A percentile compares a stretch with the other conserved stretches of the same genome.
phyloP scores from a whole-genome alignment of 2,329 filamentous ascomycete genomes.

The Grosmannia penicillata region DNA sequence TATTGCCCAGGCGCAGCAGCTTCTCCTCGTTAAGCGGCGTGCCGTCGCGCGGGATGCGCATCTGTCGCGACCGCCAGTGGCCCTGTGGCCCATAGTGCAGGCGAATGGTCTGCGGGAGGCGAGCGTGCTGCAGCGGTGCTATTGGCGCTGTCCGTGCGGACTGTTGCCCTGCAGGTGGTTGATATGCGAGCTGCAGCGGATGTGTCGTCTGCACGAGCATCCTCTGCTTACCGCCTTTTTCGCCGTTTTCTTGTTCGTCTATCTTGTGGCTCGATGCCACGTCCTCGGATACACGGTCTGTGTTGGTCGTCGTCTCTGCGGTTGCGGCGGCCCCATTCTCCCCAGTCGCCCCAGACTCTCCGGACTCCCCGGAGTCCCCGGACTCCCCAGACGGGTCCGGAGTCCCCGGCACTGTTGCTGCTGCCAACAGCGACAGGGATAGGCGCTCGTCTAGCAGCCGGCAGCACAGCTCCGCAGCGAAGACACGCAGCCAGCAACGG shows the following conservation, averaged over 20 bases:
- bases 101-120: constrained; percentile 73
- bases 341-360: too few species aligned
- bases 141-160: neutral
- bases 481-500: constrained; percentile 76
- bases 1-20: constrained; percentile 63
- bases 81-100: constrained; percentile 60
- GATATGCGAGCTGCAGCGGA: too few species aligned
- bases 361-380: neutral
- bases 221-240: neutral
- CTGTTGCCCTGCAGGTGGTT: neutral
- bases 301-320: neutral
- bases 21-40: constrained; percentile 50
- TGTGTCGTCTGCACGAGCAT: too few species aligned
- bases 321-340: neutral
- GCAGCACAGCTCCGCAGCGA: constrained; percentile 79
- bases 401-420: neutral
- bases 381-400: too few species aligned
- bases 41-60: constrained; percentile 62
- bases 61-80: constrained; percentile 48
- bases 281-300: neutral
- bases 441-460: constrained; percentile 74
- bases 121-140: constrained; percentile 47
- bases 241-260: neutral
- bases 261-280: neutral
- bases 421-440: constrained; percentile 7